A percentile compares a stretch with the other conserved stretches of the same genome.
Conservation (phyloP, 768 basidiomycete genomes). For the Hygrophoropsis aurantiaca region DNA sequence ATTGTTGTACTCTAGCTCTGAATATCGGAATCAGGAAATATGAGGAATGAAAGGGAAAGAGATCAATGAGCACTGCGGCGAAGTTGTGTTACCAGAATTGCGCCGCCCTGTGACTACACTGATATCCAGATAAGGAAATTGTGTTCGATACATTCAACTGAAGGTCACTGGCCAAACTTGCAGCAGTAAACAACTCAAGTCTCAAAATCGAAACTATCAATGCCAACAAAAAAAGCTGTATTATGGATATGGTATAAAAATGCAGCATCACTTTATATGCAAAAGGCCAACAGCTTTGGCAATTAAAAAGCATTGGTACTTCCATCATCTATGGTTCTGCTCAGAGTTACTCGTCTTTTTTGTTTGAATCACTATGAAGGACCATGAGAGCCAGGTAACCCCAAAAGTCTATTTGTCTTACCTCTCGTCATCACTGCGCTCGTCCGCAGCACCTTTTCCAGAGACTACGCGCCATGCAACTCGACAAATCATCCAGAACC, state of each 20-base stretch:
- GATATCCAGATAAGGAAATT: constrained; percentile 25
- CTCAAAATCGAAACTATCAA: no score
- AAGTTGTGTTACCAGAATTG: neutral
- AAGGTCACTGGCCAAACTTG: no score
- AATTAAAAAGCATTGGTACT: constrained; percentile 22
- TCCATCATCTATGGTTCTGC: constrained; percentile 18
- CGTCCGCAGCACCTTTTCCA: constrained; percentile 78
- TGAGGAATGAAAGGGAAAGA: constrained; percentile 2
- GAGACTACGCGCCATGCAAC: constrained; percentile 80
- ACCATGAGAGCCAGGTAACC: constrained; percentile 10
- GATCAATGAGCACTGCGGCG: constrained; percentile 10
- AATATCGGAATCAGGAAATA: neutral
- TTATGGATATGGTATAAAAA: constrained; percentile 30
- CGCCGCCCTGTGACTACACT: constrained; percentile 5
- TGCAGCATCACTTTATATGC: constrained; percentile 23
- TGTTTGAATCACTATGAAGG: constrained; percentile 12
- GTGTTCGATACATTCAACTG: no score
- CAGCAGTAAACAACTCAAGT: no score
- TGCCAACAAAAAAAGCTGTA: constrained; percentile 2
- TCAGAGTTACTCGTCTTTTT: constrained; percentile 27
- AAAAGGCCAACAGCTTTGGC: constrained; percentile 14
- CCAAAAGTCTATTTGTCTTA: constrained; percentile 26
- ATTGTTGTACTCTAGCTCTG: constrained; percentile 50
- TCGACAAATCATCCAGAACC: constrained; percentile 85
- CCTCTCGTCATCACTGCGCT: constrained; percentile 83